Base-by-base conservation (phyloP, 2,329 filamentous ascomycete genomes). In the Apiospora pterosperma region DNA sequence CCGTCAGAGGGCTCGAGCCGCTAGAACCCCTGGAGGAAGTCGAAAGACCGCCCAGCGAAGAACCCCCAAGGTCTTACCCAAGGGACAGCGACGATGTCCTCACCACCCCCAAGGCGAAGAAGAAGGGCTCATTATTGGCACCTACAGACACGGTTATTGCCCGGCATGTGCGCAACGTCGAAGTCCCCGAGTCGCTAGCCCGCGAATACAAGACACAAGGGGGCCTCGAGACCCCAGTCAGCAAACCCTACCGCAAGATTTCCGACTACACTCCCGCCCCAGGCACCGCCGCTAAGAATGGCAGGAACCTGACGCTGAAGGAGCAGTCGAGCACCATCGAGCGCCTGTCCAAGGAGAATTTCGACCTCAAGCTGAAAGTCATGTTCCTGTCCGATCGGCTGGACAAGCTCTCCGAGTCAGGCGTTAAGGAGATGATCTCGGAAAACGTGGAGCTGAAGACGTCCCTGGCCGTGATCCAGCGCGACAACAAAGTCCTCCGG, bases 291-390 rank as follows among this genome's bases (percentile, higher is more conserved):
- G 80, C 81, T 36, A 83, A 87, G 52, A 83, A 84, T 55, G 88
- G 89, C 23, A 89, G 86, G 72, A 92, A 88, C 70, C 81, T 99
- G 78, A 98, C 96, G 0, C 81, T 99, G 44, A 98, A 97, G 76
- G 96, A 99, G 78, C 96, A 99, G 78, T 97, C 95, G 75, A 97
- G 91, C 78, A 98, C 95, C 16, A 97, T 99, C 68, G 96, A 99
- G 77, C 89, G 94, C 65, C 84, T 98, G 2, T 96, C 93, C 66
- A 99, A 99, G 79, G 96, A 99, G 77, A 99, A 99, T 69, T 99
- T 98, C 75, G 95, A 97, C 75, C 81, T 98, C 63, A 97, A 98
- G 78, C 89, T 98, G 78, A 96, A 97, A 76, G 96, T 98, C 69
- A 96, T 97, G 84, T 99, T 97, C 74, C 85, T 99, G 60, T 96